Evolutionary conservation across 2,329 filamentous ascomycete genomes (phyloP), one percentile per base, ranked within the genome.

Genomic region (Trichoderma koningiopsis): DNA sequence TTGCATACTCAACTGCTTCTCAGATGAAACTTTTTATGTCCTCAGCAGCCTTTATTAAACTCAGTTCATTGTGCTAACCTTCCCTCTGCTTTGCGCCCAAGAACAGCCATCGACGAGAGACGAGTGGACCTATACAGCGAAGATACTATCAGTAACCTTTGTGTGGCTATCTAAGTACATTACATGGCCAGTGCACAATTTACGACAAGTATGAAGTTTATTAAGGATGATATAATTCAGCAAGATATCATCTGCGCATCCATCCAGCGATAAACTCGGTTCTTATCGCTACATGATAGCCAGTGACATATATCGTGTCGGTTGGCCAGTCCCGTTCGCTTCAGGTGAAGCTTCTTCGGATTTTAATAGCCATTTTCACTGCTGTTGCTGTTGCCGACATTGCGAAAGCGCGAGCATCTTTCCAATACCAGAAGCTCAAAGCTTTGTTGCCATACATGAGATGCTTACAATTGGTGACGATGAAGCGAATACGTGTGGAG

Each of bases 391-490:
- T 27, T 27, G 27, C 33, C 1, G 8, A 33, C 0, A 68, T 76
- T 78, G 77, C 79, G 82, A 64, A 82, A 75, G 22, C 81, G 77
- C 22, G 72, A 68, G 2, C 73, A 69, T 75, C 73, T 79, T 89
- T 87, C 77, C 88, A 87, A 76, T 89, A 87, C 86, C 86, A 88
- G 19, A 83, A 79, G 76, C 86, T 86, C 53, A 89, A 77, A 43
- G 85, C 82, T 82, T 88, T 88, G 73, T 87, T 87, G 67, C 86
- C 85, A 73, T 88, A 88, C 76, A 83, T 88, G 47, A 89, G 80
- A 72, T 89, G 87, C 68, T 88, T 86, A 74, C 89, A 87, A 67
- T 89, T 86, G 73, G 88, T 88, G 60, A 84, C 88, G 40, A 84
- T 88, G 40, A 84, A 19, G 83, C 65, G 81, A 71, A 86, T 82